These are phyloP conservation scores for Chrysosporium queenslandicum DNA, from an alignment of 2,329 filamentous ascomycete species.

Conservation along the genomic window DNA sequence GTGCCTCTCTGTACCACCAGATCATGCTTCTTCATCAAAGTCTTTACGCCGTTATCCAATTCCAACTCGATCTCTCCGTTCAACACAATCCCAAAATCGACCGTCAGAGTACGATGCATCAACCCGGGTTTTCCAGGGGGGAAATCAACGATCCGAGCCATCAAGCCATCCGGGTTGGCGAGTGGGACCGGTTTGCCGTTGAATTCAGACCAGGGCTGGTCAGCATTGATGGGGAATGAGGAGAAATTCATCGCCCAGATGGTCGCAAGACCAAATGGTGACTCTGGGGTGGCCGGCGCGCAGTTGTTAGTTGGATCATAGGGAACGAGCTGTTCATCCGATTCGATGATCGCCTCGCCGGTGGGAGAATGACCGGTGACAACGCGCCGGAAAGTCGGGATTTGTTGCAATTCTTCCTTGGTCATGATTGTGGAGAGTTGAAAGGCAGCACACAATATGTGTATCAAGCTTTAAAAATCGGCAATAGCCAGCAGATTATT, in stretches of 20 bases:
- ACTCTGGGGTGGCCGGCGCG: slow-evolving; percentile 12
- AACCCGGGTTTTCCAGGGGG: slow-evolving; percentile 18
- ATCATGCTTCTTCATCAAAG: slow-evolving; percentile 22
- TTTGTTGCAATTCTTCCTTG: not conserved
- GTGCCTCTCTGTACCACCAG: slow-evolving; percentile 25
- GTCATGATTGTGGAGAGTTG: not conserved
- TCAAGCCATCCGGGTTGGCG: slow-evolving; percentile 18
- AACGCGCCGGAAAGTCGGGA: slow-evolving; percentile 19
- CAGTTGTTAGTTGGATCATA: slow-evolving; percentile 18
- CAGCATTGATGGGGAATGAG: slow-evolving; percentile 19
- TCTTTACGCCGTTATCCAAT: slow-evolving; percentile 25
- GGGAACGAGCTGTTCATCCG: slow-evolving; percentile 21
- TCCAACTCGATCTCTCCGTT: slow-evolving; percentile 24
- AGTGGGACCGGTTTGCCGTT: slow-evolving; percentile 22
- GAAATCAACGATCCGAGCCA: slow-evolving; percentile 23
- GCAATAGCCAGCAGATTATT: not conserved
- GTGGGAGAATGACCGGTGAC: slow-evolving; percentile 23
- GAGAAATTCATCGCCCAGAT: slow-evolving; percentile 19
- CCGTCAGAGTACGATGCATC: slow-evolving; percentile 22
- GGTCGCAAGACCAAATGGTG: slow-evolving; percentile 21
- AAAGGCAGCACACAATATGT: not conserved
- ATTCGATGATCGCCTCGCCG: slow-evolving; percentile 23
- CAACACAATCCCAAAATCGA: slow-evolving; percentile 28
- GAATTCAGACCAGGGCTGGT: slow-evolving; percentile 18
- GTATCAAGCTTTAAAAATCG: not conserved